Evolutionary conservation across 1,284 basidiomycete genomes (phyloP).

Genomic region (Puccinia novopanici): DNA sequence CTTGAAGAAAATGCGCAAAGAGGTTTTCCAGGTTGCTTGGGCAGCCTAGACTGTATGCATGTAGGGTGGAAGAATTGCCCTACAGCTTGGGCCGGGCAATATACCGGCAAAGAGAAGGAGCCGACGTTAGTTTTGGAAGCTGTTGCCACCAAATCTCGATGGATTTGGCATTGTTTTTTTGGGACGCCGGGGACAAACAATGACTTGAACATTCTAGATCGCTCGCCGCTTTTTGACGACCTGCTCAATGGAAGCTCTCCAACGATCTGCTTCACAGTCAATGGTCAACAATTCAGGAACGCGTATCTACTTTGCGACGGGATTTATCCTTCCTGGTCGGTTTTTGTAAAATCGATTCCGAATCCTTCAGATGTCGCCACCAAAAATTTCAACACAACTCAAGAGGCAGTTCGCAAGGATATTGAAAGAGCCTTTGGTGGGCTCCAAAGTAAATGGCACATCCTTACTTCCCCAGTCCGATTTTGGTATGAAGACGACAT

Average conservation of each 20-base stretch:
- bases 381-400: slow-evolving; percentile 7
- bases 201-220: slow-evolving; percentile 12
- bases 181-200: slow-evolving; percentile 29
- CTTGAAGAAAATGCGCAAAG: not conserved
- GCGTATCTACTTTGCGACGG: slow-evolving; percentile 17
- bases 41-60: slow-evolving; percentile 20
- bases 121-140: slow-evolving; percentile 24
- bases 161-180: slow-evolving; percentile 33
- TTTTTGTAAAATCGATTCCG: not conserved
- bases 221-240: not conserved
- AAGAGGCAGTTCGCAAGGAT: slow-evolving; percentile 12
- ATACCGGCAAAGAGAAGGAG: slow-evolving; percentile 4
- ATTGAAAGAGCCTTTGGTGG: slow-evolving; percentile 21
- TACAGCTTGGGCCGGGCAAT: slow-evolving; percentile 10
- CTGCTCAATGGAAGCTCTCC: too few species aligned
- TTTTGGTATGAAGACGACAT: slow-evolving; percentile 22
- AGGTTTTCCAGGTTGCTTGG: slow-evolving; percentile 29
- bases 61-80: slow-evolving; percentile 16
- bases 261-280: too few species aligned
- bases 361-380: not conserved
- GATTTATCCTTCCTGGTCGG: slow-evolving; percentile 16
- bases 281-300: too few species aligned
- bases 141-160: slow-evolving; percentile 23
- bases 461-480: not conserved
- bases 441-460: too few species aligned